phyloP scores from a whole-genome alignment of 441 rosid genomes.

The Daphne laureola region DNA sequence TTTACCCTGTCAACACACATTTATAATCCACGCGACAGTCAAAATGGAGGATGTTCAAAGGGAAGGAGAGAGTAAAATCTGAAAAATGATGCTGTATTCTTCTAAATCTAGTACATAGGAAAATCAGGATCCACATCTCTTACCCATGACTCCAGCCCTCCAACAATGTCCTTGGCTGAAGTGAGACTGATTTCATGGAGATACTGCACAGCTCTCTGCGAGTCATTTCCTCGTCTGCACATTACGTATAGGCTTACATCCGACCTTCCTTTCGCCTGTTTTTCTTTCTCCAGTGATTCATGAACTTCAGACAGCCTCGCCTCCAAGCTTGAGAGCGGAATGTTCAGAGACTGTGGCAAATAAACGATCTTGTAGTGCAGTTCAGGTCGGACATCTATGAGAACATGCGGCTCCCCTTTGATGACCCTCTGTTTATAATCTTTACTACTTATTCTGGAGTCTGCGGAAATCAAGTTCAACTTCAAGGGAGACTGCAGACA shows the following conservation, averaged over 20 bases:
- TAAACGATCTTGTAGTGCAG: slow-evolving; percentile 84
- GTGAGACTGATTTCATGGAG: slow-evolving; percentile 50
- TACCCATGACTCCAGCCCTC: slow-evolving; percentile 85
- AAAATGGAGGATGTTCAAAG: no score
- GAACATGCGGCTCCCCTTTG: slow-evolving; percentile 40
- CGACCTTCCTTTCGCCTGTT: slow-evolving; percentile 15
- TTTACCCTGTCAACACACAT: no score
- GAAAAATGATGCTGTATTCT: no score
- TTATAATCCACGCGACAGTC: no score
- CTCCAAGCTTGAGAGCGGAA: slow-evolving; percentile 63
- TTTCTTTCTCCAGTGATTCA: slow-evolving; percentile 46
- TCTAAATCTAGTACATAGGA: slow-evolving; percentile 15
- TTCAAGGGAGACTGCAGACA: slow-evolving; percentile 47
- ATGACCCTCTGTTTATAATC: slow-evolving; percentile 45
- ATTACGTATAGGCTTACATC: slow-evolving; percentile 45
- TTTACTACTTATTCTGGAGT: slow-evolving; percentile 62
- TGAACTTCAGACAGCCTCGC: slow-evolving; percentile 54
- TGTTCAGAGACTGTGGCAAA: slow-evolving; percentile 64
- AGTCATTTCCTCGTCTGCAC: slow-evolving; percentile 88
- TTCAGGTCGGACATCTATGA: slow-evolving; percentile 81
- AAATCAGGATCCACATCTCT: slow-evolving; percentile 45
- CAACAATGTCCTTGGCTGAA: slow-evolving; percentile 66
- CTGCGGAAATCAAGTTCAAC: slow-evolving; percentile 47
- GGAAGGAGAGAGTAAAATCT: no score
- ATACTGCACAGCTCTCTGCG: slow-evolving; percentile 76